Percentiles rank a stretch among this genome's conserved stretches.
These are phyloP conservation scores for Flaveria bidentis DNA, from an alignment of 129 eudicot genomes.

Conservation along the genomic window DNA sequence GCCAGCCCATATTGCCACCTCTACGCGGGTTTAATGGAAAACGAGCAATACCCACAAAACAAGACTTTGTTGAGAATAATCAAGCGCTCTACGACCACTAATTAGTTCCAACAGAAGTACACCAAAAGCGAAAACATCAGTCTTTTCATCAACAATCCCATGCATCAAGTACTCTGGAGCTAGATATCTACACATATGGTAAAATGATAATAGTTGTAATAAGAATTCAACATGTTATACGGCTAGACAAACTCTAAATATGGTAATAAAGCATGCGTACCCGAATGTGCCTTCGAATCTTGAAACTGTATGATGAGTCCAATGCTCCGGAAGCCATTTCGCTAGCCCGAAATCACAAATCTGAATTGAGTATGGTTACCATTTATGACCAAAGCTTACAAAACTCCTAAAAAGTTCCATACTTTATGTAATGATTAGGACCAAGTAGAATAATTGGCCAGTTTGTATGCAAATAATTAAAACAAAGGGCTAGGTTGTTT, in stretches of 20 bases:
- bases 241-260: neutral
- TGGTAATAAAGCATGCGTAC: slow-evolving; percentile 38
- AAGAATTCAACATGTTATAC: slow-evolving; percentile 9
- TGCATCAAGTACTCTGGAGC: slow-evolving; percentile 98
- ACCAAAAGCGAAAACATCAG: slow-evolving; percentile 88
- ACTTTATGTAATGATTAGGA: neutral
- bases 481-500: neutral
- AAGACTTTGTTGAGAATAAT: slow-evolving; percentile 92
- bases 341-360: slow-evolving; percentile 97
- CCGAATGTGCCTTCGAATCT: slow-evolving; percentile 95
- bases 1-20: neutral
- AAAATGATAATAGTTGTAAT: slow-evolving; percentile 1
- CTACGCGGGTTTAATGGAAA: too few species aligned
- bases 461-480: neutral
- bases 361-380: slow-evolving; percentile 42
- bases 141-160: slow-evolving; percentile 88
- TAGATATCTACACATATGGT: slow-evolving; percentile 56
- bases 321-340: slow-evolving; percentile 92
- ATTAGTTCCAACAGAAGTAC: slow-evolving; percentile 87
- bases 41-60: slow-evolving; percentile 79
- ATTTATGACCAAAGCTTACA: slow-evolving; percentile 29
- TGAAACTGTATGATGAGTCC: slow-evolving; percentile 79
- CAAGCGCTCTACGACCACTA: slow-evolving; percentile 85
- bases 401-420: slow-evolving; percentile 33
- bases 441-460: neutral